Base-by-base conservation (phyloP, 495 filamentous ascomycete genomes). In the Clohesyomyces aquaticus region DNA sequence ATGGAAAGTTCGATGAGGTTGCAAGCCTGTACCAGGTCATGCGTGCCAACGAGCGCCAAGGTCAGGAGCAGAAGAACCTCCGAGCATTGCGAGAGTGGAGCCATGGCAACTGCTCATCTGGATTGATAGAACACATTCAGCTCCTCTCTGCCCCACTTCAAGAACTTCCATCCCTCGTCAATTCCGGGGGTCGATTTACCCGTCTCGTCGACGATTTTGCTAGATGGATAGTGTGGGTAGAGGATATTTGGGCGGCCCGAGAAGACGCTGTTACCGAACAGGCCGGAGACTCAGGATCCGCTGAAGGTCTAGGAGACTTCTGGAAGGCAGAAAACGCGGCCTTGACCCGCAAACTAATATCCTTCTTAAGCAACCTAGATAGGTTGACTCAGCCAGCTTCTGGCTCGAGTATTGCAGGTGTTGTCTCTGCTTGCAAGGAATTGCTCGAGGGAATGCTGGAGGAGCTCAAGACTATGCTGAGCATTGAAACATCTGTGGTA, bases 201-300 rank as follows among this genome's bases (percentile, higher is more conserved):
- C 76, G 78, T 41, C 68, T 81, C 2, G 79, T 80, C 21, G 59
- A 71, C 55, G 72, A 71, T 42, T 86, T 85, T 71, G 82, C 82
- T 69, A 72, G 58, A 43, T 86, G 84, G 84, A 68, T 77, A 25
- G 68, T 66, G 1, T 64, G 70, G 42, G 76, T 78, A 49, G 75
- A 76, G 29, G 73, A 75, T 21, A 70, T 82, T 4, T 59, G 79
- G 41, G 67, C 72, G 6, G 64, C 73, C 22, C 71, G 79, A 55
- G 61, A 73, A 27, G 35, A 21, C 3, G 25, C 25, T 70, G 78
- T 53, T 55, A 72, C 28, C 12, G 23, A 10, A 22, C 43, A 43
- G 27, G 59, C 43, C 11, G 35, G 27, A 10, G 42, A 61, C 22
- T 49, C 56, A 4, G 29, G 26, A 3, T 55, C 42, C 47, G 48